Conservation (phyloP, 192 early-diverging fungal genomes). For the Coemansia reversa region DNA sequence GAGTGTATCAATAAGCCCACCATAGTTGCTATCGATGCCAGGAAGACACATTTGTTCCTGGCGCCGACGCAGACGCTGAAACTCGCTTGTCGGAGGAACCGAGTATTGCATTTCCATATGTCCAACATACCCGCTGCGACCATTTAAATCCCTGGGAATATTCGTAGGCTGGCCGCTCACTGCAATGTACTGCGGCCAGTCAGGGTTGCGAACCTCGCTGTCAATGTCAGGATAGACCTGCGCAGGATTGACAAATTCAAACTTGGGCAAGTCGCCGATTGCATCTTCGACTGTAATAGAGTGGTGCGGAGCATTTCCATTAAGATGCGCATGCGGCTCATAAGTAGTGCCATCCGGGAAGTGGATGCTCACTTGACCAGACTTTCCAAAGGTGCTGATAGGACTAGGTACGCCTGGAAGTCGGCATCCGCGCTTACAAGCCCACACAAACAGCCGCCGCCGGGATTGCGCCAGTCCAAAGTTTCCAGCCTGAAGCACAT, state of each 20-base stretch:
- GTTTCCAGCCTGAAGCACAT: slow-evolving; percentile 64
- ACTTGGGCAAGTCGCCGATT: slow-evolving; percentile 67
- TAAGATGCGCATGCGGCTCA: slow-evolving; percentile 43
- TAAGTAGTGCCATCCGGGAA: slow-evolving; percentile 50
- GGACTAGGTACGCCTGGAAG: slow-evolving; percentile 63
- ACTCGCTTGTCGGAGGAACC: slow-evolving; percentile 52
- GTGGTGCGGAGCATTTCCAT: slow-evolving; percentile 58
- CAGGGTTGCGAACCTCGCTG: slow-evolving; percentile 7
- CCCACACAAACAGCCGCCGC: slow-evolving; percentile 68
- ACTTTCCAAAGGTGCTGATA: slow-evolving; percentile 54
- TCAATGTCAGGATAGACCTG: slow-evolving; percentile 42
- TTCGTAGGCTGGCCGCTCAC: slow-evolving; percentile 22
- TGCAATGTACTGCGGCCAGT: slow-evolving; percentile 33
- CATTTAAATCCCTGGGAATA: slow-evolving; percentile 11
- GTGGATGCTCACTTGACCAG: slow-evolving; percentile 41
- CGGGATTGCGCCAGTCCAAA: slow-evolving; percentile 66
- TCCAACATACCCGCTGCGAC: slow-evolving; percentile 46
- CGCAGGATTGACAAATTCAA: slow-evolving; percentile 64
- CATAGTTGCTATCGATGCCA: slow-evolving; percentile 13
- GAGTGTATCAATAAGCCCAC: slow-evolving; percentile 37
- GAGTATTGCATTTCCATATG: slow-evolving; percentile 45
- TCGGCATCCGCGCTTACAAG: slow-evolving; percentile 52
- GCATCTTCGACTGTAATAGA: slow-evolving; percentile 63
- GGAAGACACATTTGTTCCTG: slow-evolving; percentile 31
- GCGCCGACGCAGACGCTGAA: slow-evolving; percentile 54